Evolutionary conservation across 1,139 yeast genomes (phyloP).

Genomic region (Protomyces gravidus): DNA sequence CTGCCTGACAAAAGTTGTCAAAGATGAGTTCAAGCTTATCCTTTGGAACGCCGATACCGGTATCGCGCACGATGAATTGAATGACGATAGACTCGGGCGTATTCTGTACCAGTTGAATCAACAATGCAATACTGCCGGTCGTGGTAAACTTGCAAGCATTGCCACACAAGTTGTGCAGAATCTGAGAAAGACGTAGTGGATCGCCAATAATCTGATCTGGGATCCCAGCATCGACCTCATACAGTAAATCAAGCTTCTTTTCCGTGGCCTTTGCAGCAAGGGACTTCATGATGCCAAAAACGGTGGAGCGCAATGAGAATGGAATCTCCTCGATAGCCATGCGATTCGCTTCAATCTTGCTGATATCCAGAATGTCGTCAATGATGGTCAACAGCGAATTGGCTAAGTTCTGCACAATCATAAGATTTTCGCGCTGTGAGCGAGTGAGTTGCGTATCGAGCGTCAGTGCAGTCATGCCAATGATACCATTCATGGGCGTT

Average conservation of each 20-base stretch:
- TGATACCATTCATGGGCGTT: slow-evolving; percentile 85
- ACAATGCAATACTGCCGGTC: slow-evolving; percentile 53
- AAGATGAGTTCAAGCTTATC: slow-evolving; percentile 50
- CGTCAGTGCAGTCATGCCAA: slow-evolving; percentile 90
- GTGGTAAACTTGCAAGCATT: slow-evolving; percentile 81
- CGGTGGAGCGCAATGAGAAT: slow-evolving; percentile 76
- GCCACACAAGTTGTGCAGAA: slow-evolving; percentile 80
- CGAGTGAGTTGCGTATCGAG: slow-evolving; percentile 55
- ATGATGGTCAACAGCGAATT: slow-evolving; percentile 70
- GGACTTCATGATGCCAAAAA: slow-evolving; percentile 81
- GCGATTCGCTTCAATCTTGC: slow-evolving; percentile 79
- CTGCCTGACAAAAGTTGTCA: slow-evolving; percentile 59
- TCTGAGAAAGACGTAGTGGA: slow-evolving; percentile 78
- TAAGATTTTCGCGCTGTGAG: slow-evolving; percentile 73
- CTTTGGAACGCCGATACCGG: slow-evolving; percentile 59
- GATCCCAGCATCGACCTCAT: slow-evolving; percentile 78
- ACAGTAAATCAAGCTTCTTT: slow-evolving; percentile 70
- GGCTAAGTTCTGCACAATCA: slow-evolving; percentile 70
- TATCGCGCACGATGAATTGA: slow-evolving; percentile 63
- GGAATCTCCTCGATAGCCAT: slow-evolving; percentile 89
- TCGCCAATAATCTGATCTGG: slow-evolving; percentile 87
- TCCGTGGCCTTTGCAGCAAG: slow-evolving; percentile 84
- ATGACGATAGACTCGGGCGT: slow-evolving; percentile 45
- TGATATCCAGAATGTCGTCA: slow-evolving; percentile 73
- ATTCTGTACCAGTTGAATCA: slow-evolving; percentile 53